These are phyloP conservation scores for Dalechampia spathulata DNA, from an alignment of 441 rosid genomes.

Conservation along the genomic window DNA sequence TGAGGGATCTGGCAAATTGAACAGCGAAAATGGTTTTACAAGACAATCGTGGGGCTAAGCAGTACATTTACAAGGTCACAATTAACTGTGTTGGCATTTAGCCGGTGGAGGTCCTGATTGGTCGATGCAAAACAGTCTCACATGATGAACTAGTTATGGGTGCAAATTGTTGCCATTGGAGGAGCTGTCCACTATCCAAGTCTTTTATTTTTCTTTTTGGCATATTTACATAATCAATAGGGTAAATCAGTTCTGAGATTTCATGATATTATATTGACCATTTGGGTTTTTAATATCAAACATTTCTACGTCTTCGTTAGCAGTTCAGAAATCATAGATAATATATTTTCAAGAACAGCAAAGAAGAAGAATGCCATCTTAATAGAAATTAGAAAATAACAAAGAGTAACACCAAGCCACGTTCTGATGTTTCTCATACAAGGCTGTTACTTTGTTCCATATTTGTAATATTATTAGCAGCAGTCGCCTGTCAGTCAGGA, in stretches of 20 bases:
- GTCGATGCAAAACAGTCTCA: background rate
- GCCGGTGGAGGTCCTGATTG: background rate
- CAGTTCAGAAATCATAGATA: background rate
- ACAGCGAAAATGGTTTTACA: background rate
- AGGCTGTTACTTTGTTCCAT: no score
- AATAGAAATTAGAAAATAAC: background rate
- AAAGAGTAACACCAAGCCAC: background rate
- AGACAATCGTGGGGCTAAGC: background rate
- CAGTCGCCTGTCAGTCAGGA: background rate
- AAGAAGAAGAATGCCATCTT: background rate
- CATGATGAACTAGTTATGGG: slow-evolving; percentile 5
- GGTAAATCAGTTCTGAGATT: no score
- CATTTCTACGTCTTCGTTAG: no score
- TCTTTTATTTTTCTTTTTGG: no score
- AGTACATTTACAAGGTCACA: background rate
- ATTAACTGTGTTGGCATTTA: background rate
- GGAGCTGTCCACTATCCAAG: background rate
- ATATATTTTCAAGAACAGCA: background rate
- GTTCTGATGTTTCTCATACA: background rate
- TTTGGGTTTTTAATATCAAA: no score
- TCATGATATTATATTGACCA: no score
- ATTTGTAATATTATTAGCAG: no score
- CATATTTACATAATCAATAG: no score
- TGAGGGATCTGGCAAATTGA: no score
- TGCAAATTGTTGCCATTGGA: background rate